These are phyloP conservation scores for Xylogone sp. DNA, from an alignment of 2,329 filamentous ascomycete genomes.

Conservation along the genomic window DNA sequence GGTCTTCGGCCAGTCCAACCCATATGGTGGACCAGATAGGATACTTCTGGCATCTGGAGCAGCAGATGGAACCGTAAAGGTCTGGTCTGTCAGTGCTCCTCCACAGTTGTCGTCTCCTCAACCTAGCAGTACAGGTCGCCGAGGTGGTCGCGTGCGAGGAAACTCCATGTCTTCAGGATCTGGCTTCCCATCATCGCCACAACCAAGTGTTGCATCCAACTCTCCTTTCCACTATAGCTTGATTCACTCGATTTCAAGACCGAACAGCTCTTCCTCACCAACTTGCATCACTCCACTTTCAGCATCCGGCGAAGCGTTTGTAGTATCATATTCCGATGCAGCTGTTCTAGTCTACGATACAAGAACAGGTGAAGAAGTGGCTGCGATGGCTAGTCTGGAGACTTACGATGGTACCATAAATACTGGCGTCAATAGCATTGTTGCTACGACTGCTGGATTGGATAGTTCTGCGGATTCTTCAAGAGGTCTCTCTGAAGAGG, in stretches of 20 bases:
- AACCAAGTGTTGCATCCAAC: conserved; percentile 79
- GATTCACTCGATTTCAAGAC: conserved; percentile 77
- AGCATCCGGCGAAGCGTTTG: conserved; percentile 77
- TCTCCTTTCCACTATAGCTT: conserved; percentile 87
- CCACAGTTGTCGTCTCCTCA: conserved; percentile 82
- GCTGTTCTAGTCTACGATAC: conserved; percentile 91
- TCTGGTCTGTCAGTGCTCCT: conserved; percentile 92
- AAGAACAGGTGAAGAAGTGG: conserved; percentile 83
- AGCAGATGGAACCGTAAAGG: conserved; percentile 84
- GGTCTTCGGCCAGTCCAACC: conserved; percentile 72
- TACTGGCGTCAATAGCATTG: conserved; percentile 84
- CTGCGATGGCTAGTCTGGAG: conserved; percentile 88
- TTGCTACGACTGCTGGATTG: conserved; percentile 78
- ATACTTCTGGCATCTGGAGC: conserved; percentile 88
- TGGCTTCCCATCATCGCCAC: conserved; percentile 84
- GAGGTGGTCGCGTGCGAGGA: conserved; percentile 75
- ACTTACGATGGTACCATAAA: conserved; percentile 86
- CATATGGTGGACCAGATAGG: conserved; percentile 77
- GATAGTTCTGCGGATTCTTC: conserved; percentile 64
- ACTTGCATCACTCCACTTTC: conserved; percentile 93
- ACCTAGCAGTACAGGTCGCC: conserved; percentile 56
- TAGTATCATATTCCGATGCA: conserved; percentile 89
- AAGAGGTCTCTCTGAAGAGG: conserved; percentile 61
- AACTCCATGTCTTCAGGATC: conserved; percentile 95
- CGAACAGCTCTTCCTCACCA: conserved; percentile 68